Percentiles rank a stretch among this genome's conserved stretches.
Evolutionary conservation across 129 eudicot species (phyloP).

Genomic region (Chrysanthemum seticuspe): DNA sequence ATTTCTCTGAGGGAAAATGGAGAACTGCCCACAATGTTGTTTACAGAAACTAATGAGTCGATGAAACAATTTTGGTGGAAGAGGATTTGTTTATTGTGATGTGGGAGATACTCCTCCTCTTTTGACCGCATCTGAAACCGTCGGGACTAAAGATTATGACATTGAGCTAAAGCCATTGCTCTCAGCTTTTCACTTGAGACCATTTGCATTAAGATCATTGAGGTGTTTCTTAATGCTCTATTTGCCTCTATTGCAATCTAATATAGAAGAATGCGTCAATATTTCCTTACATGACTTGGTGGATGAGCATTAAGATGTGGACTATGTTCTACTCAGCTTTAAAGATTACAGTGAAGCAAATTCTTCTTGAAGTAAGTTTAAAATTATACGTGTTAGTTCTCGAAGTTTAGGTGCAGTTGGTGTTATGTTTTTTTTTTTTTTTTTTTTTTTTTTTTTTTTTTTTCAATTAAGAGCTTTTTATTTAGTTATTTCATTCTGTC

Average conservation of each 20-base stretch:
- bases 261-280: too few species aligned
- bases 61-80: constrained; percentile 42
- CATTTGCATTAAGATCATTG: constrained; percentile 58
- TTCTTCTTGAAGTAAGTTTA: constrained; percentile 52
- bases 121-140: constrained; percentile 41
- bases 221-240: constrained; percentile 73
- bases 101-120: constrained; percentile 45
- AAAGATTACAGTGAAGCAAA: constrained; percentile 76
- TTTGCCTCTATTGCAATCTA: constrained; percentile 60
- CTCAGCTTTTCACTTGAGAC: constrained; percentile 77
- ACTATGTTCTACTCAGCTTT: constrained; percentile 60
- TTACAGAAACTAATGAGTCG: constrained; percentile 5
- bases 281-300: too few species aligned
- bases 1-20: too few species aligned
- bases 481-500: neutral
- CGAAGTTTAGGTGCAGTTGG: neutral
- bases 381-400: neutral
- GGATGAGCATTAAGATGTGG: constrained; percentile 29
- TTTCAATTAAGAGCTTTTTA: too few species aligned
- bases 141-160: constrained; percentile 62
- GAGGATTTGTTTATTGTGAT: constrained; percentile 58
- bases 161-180: constrained; percentile 72
- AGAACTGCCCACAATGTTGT: too few species aligned
- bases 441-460: too few species aligned
- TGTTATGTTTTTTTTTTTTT: neutral